phyloP scores from a whole-genome alignment of 2,329 filamentous ascomycete genomes.

The Sclerotinia spermophila region DNA sequence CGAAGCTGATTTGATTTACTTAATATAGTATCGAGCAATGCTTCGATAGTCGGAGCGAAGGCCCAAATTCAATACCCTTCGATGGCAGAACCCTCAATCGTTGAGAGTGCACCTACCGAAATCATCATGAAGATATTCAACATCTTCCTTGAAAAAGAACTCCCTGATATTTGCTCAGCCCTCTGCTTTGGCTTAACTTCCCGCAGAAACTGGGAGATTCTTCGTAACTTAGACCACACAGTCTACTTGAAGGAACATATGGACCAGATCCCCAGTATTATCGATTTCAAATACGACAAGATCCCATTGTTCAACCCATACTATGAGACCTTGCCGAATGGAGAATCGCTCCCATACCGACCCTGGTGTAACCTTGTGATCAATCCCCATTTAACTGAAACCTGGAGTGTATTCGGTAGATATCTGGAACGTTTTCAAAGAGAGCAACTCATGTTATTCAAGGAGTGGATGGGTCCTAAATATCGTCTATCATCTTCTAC shows the following conservation, averaged over 20 bases:
- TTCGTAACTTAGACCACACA: neutral
- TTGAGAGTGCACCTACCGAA: neutral
- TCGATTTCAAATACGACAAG: neutral
- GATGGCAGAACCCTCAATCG: neutral
- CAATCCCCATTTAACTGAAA: neutral
- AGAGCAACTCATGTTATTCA: neutral
- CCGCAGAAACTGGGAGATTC: neutral
- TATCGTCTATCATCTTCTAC: neutral
- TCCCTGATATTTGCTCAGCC: neutral
- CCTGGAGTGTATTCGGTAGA: rapidly evolving
- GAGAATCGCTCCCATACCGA: too few species aligned
- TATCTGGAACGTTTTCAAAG: neutral
- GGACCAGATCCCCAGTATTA: neutral
- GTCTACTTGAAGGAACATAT: neutral
- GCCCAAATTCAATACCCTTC: neutral
- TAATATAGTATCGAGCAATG: neutral
- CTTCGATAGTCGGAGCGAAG: neutral
- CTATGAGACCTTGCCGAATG: too few species aligned
- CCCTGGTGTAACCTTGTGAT: too few species aligned
- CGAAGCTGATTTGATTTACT: neutral
- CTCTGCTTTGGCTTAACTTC: neutral
- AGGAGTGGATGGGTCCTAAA: neutral
- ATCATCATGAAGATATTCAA: neutral
- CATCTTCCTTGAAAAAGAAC: neutral
- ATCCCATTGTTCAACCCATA: neutral